These are phyloP conservation scores for Spathaspora sp. DNA, from an alignment of 805 yeast genomes.

Conservation along the genomic window DNA sequence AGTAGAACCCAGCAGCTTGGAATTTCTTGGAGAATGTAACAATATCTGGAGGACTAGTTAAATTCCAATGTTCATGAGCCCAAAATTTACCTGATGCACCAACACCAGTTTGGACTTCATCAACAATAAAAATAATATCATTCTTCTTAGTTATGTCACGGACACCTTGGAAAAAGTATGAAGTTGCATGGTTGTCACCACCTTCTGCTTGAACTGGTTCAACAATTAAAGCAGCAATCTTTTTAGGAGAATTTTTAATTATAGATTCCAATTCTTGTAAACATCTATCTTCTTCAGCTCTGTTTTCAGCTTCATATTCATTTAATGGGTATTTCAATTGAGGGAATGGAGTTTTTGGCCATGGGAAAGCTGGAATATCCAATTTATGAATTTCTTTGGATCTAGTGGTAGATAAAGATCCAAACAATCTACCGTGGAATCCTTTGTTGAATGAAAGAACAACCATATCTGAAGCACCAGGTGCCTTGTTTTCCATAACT, in stretches of 20 bases:
- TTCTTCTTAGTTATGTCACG: constrained; percentile 57
- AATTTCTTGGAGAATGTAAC: constrained; percentile 71
- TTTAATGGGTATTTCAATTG: constrained; percentile 37
- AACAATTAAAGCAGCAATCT: constrained; percentile 50
- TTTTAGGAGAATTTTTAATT: constrained; percentile 33
- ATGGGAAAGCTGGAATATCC: constrained; percentile 56
- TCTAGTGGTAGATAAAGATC: constrained; percentile 52
- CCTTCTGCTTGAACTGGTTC: constrained; percentile 74
- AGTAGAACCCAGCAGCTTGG: constrained; percentile 72
- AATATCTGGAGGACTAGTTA: constrained; percentile 61
- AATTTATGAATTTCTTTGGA: constrained; percentile 56
- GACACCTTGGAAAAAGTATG: constrained; percentile 57
- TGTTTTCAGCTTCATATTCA: constrained; percentile 36
- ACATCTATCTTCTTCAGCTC: constrained; percentile 46
- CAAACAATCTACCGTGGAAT: constrained; percentile 57
- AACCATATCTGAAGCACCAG: constrained; percentile 52
- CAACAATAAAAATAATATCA: constrained; percentile 59
- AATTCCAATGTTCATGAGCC: constrained; percentile 69
- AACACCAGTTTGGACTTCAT: constrained; percentile 74
- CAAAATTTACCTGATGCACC: constrained; percentile 72
- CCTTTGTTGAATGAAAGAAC: constrained; percentile 52
- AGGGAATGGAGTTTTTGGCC: constrained; percentile 54
- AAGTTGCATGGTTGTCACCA: constrained; percentile 70
- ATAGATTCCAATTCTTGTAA: constrained; percentile 41
- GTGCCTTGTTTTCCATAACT: constrained; percentile 48